Evolutionary conservation across 768 basidiomycete genomes (phyloP), one percentile per base, ranked within the genome.

Genomic region (Ramaria rubella): DNA sequence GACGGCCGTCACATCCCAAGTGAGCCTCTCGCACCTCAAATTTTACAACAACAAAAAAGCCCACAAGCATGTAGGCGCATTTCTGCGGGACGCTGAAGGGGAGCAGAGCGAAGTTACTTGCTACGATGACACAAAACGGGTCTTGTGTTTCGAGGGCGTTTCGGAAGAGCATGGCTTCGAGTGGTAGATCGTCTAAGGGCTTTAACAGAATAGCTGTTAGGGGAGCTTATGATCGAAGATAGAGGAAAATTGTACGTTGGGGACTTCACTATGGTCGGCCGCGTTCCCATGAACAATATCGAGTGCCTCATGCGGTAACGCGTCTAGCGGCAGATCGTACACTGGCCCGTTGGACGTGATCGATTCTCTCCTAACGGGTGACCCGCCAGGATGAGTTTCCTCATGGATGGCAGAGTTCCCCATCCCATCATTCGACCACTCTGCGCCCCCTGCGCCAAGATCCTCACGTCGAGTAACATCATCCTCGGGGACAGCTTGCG

Each of bases 1-100:
- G 33, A 15, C 21, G 1, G 33, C 19, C 6, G 21, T 6, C 29
- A 33, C 50, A 17, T 2, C 17, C n/a, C 17, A 52, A 17, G 27
- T 31, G 27, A 26, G 19, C 15, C 7, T 30, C 27, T 19, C 40
- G n/a, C 44, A 55, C 53, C 17, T 55, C 40, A 45, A 44, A 29
- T 17, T 29, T 33, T 24, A 36, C 14, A 21, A 55, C 26, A n/a
- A 24, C 11, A 26, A 55, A 55, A 34, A 55, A 44, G 17, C 53
- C 53, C 19, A 55, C n/a, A 45, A 55, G 44, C 3, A 40, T 40
- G 30, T 55, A 55, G 3, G 38, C 44, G 21, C 53, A 55, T n/a
- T 9, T 9, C n/a, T 30, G 21, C 5, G 24, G 11, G 27, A 44
- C 40, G 27, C 40, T 12, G 21, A 44, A 43, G 26, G 26, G 38